phyloP scores from a whole-genome alignment of 2,329 filamentous ascomycete genomes.

The Phialophora verrucosa region DNA sequence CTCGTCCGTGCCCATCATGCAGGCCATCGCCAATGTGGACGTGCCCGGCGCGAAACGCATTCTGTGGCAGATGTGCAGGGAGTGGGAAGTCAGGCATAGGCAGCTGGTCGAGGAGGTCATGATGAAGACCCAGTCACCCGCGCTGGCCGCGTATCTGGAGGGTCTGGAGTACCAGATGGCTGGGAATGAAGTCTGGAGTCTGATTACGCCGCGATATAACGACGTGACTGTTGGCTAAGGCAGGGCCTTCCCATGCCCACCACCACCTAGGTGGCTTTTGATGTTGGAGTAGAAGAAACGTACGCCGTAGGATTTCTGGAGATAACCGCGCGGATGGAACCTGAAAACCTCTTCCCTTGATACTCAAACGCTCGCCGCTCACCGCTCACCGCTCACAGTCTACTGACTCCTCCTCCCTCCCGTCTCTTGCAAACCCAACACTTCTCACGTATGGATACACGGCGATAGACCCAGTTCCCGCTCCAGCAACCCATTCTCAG shows the following conservation, averaged over 20 bases:
- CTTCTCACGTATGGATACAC: neutral
- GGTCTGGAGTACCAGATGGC: neutral
- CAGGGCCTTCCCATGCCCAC: too few species aligned
- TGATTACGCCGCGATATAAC: neutral
- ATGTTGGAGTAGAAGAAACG: too few species aligned
- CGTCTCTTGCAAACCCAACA: neutral
- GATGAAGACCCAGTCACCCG: neutral
- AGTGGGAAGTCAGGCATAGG: neutral
- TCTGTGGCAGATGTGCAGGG: neutral
- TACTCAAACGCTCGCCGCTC: too few species aligned
- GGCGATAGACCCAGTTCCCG: neutral
- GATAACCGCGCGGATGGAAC: too few species aligned
- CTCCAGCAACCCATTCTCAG: neutral
- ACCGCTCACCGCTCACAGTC: neutral
- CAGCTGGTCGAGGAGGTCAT: neutral
- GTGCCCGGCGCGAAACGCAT: neutral
- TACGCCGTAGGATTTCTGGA: too few species aligned
- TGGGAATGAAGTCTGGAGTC: neutral
- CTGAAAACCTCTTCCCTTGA: too few species aligned
- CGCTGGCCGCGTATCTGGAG: neutral
- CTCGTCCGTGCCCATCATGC: slow-evolving; percentile 1
- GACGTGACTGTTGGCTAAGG: neutral
- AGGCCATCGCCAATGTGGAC: neutral
- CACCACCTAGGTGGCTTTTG: too few species aligned
- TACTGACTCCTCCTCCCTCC: neutral